phyloP scores from a whole-genome alignment of 2,329 filamentous ascomycete genomes.

The Macroventuria anomochaeta region DNA sequence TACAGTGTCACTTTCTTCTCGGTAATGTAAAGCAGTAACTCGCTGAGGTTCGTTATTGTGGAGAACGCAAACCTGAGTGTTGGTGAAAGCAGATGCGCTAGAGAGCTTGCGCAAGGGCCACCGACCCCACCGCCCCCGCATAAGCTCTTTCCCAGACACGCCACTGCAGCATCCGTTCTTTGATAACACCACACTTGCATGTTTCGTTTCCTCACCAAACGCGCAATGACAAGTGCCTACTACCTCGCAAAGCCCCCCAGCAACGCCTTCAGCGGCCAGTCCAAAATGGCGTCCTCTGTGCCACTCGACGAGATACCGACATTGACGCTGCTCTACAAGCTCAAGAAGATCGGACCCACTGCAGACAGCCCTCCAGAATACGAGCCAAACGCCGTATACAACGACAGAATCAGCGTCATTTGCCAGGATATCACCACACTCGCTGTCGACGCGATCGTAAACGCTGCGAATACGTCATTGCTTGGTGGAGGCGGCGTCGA shows the following conservation, averaged over 20 bases:
- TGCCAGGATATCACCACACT: conserved; percentile 83
- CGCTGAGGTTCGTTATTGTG: no score
- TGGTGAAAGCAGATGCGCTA: neutral
- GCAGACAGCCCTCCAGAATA: conserved; percentile 19
- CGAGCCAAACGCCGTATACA: conserved; percentile 50
- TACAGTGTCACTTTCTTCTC: no score
- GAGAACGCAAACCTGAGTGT: no score
- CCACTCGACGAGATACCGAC: conserved; percentile 65
- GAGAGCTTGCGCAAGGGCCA: conserved; percentile 9
- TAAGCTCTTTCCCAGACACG: neutral
- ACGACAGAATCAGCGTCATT: conserved; percentile 73
- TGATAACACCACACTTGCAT: conserved; percentile 3
- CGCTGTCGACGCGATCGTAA: conserved; percentile 82
- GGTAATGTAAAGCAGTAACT: no score
- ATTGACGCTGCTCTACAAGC: conserved; percentile 70
- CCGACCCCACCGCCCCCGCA: neutral
- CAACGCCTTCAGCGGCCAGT: conserved; percentile 6
- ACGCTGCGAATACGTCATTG: conserved; percentile 82
- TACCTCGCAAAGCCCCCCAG: conserved; percentile 30
- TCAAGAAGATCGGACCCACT: conserved; percentile 55
- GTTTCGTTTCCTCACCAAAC: neutral
- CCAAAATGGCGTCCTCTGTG: conserved; percentile 34
- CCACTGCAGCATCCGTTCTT: neutral
- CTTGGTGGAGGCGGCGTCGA: conserved; percentile 87
- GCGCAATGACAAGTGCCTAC: conserved; percentile 32